Base-by-base conservation (phyloP, 2,329 filamentous ascomycete species). In the Byssoonygena ceratinophila region DNA sequence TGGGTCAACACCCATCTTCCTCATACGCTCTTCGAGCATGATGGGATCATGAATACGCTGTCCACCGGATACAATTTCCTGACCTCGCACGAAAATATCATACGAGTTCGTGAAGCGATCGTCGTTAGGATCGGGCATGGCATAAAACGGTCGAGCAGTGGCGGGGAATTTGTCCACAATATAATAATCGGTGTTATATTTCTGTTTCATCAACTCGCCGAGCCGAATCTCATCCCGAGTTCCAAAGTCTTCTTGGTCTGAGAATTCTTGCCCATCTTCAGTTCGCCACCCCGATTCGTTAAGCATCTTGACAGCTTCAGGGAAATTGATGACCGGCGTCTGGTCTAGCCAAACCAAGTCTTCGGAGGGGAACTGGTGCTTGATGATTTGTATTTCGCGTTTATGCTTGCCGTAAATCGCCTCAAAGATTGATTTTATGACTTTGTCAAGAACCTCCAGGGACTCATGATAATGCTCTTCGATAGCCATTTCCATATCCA, bases 401-500 rank as follows among this genome's bases (percentile, higher is more conserved):
- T 80, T 76, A 65, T 81, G 83, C 41, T 79, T 78, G 53, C 77
- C 74, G 64, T 90, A 88, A 48, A 91, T 73, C 16, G 80, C 82
- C 56, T 78, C 77, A 71, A 88, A 83, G 46, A 94, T 87, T 52
- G 77, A 74, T 73, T 94, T 94, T 66, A 96, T 82, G 55, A 86
- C 83, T 12, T 77, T 76, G 63, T 96, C 90, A 44, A 96, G 79
- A 8, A 86, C 76, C 34, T 81, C 75, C 29, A 96, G 78, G 47
- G 90, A 85, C 68, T 96, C 90, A 62, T 94, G 84, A 66, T 96
- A 95, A 67, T 94, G 84, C 60, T 86, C 81, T 46, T 89, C 84
- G 57, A 96, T 87, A 2, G 83, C 79, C 91, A 96, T 96, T 65
- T 96, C 90, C 16, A 96, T 69, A 76, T 96, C 90, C 27, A 96